phyloP scores from a whole-genome alignment of 805 yeast species.

The Dipodascus geniculatus region DNA sequence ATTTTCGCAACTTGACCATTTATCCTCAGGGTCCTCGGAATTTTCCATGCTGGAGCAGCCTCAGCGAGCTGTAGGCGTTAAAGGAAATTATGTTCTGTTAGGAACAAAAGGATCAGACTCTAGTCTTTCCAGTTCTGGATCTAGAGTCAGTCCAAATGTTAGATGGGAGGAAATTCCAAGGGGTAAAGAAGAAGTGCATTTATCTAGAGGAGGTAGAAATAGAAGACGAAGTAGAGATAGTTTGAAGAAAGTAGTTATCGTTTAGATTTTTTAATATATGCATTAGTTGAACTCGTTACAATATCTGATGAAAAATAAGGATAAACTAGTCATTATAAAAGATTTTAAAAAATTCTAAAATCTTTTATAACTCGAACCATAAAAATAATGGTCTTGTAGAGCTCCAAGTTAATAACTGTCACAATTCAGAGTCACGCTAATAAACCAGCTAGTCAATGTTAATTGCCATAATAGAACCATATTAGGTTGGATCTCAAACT shows the following conservation, averaged over 20 bases:
- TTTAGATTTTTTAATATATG: neutral
- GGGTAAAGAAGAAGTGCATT: neutral
- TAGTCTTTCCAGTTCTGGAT: neutral
- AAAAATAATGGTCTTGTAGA: no score
- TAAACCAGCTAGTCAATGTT: no score
- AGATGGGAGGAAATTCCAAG: neutral
- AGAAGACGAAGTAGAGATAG: neutral
- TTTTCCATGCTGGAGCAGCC: neutral
- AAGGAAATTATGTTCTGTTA: neutral
- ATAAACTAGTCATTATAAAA: no score
- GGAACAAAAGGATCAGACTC: neutral
- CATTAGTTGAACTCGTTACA: neutral
- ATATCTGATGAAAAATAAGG: no score
- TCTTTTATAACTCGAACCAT: neutral
- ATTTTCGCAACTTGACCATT: neutral
- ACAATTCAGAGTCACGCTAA: no score
- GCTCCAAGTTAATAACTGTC: no score
- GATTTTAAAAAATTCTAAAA: neutral
- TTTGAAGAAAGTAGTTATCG: neutral
- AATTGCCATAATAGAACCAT: no score
- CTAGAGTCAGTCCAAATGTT: conserved; percentile 1
- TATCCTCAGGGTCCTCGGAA: neutral
- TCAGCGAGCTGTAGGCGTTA: neutral
- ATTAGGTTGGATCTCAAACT: no score
- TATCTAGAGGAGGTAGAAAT: neutral